phyloP scores from a whole-genome alignment of 257 asterid species.

The Leonotis leonurus region DNA sequence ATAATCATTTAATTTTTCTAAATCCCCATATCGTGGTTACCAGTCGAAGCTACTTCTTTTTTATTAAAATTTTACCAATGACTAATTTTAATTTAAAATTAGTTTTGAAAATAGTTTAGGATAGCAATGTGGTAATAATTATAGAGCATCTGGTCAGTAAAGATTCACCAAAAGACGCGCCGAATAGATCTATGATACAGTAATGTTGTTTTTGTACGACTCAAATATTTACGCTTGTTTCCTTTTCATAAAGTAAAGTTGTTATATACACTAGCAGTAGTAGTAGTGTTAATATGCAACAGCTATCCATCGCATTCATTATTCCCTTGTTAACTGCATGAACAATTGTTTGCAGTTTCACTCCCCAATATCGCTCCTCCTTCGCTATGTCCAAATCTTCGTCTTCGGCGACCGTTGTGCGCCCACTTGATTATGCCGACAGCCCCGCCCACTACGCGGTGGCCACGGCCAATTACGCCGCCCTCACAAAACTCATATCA shows the following conservation, averaged over 20 bases:
- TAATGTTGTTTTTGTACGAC: too few species aligned
- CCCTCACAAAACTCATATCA: slow-evolving; percentile 44
- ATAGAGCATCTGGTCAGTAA: background rate
- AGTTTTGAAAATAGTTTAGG: background rate
- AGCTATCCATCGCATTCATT: background rate
- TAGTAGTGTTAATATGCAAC: background rate
- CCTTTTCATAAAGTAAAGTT: background rate
- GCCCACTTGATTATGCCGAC: slow-evolving; percentile 52
- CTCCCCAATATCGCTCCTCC: background rate
- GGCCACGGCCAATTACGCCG: slow-evolving; percentile 52
- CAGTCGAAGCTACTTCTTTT: too few species aligned
- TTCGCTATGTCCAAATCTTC: slow-evolving; percentile 27
- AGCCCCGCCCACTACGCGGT: slow-evolving; percentile 85
- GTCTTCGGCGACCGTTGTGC: slow-evolving; percentile 30
- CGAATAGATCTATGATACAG: background rate
- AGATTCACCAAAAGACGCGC: background rate
- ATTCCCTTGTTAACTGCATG: too few species aligned
- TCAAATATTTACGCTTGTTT: background rate
- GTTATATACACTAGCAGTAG: too few species aligned
- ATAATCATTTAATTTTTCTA: too few species aligned
- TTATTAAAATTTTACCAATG: too few species aligned
- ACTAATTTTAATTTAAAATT: background rate
- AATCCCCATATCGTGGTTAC: too few species aligned
- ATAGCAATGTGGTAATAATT: background rate
- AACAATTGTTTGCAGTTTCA: too few species aligned